Base-by-base conservation (phyloP, 352 stramenopile species). In the Pythium phragmiticola region DNA sequence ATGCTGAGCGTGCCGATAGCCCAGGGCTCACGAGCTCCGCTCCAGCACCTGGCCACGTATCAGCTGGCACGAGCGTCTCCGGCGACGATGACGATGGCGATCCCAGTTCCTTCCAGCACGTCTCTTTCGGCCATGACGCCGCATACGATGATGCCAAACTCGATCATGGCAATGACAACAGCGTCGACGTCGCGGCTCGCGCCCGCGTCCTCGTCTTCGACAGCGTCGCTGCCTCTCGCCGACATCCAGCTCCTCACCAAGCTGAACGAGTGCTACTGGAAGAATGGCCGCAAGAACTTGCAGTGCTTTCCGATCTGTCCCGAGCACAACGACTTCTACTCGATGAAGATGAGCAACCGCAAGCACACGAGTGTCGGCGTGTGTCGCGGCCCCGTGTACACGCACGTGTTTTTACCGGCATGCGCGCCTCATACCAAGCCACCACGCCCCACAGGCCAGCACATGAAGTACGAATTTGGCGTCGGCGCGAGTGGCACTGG, bases 261-360 rank as follows among this genome's bases (percentile, higher is more conserved):
- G 7, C 63, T 91, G 39, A 91, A 83, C 65, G 63, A 78, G 53
- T 89, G 82, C 57, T 96, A 96, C 69, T 96, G 87, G 87, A 93
- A 94, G 61, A 96, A 96, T 63, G 88, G 88, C 11, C 85, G 88
- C 34, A 96, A 95, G 68, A 96, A 96, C 62, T 54, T 96, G 47
- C 88, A 96, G 65, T 96, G 88, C 60, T 96, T 96, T 57, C 88
- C 88, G 9, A 75, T 78, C 3, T 96, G 88, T 36, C 87, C 87
- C 17, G 87, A 95, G 60, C 84, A 94, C 65, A 78, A 88, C 59
- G 88, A 96, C 67, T 96, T 95, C 28, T 94, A 92, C 72, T 92
- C 84, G 7, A 94, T 94, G 84, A 93, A 92, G 73, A 92, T 94
- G 75, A 92, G 90, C 70, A 91, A 92, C 68, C 82, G 82, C 47